Percentiles rank a stretch among this genome's conserved stretches.
Conservation (phyloP, 768 basidiomycete species). For the Lactifluus piperatus region DNA sequence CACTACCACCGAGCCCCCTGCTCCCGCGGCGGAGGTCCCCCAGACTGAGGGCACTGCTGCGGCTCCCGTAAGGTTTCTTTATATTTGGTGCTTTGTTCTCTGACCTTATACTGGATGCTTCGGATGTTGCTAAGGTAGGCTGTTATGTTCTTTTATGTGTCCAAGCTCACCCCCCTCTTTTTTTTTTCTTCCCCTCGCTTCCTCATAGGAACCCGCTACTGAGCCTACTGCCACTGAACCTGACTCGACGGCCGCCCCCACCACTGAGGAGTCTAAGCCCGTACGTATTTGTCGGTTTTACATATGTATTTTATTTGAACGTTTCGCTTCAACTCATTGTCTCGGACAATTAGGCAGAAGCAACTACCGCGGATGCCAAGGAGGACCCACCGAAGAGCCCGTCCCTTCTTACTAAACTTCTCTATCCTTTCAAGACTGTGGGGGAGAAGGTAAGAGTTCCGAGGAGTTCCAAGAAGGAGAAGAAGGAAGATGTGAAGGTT, state of each 20-base stretch:
- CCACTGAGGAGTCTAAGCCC: conserved; percentile 26
- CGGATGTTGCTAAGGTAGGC: conserved; percentile 35
- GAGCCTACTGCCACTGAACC: conserved; percentile 20
- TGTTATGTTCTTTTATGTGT: neutral
- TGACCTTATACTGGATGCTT: conserved; percentile 29
- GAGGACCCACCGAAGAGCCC: conserved; percentile 79
- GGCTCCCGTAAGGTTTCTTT: conserved; percentile 27
- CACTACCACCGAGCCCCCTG: conserved; percentile 25
- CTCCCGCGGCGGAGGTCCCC: conserved; percentile 32
- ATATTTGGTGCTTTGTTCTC: conserved; percentile 3
- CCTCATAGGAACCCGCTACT: conserved; percentile 31
- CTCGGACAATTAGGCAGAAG: conserved; percentile 33
- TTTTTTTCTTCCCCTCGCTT: conserved; percentile 2
- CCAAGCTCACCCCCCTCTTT: neutral
- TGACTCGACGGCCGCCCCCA: no score
- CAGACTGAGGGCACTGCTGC: conserved; percentile 35
- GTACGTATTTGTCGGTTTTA: conserved; percentile 33
- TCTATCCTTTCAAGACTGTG: conserved; percentile 60
- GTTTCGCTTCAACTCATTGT: neutral
- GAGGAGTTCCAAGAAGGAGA: conserved; percentile 64
- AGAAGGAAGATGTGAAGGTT: conserved; percentile 64
- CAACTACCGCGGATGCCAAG: conserved; percentile 40
- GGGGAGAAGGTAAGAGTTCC: conserved; percentile 40
- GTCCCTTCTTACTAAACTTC: conserved; percentile 63
- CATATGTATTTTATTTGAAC: neutral